Conservation (phyloP, 129 eudicot genomes). For the Chrysanthemum lavandulifolium region DNA sequence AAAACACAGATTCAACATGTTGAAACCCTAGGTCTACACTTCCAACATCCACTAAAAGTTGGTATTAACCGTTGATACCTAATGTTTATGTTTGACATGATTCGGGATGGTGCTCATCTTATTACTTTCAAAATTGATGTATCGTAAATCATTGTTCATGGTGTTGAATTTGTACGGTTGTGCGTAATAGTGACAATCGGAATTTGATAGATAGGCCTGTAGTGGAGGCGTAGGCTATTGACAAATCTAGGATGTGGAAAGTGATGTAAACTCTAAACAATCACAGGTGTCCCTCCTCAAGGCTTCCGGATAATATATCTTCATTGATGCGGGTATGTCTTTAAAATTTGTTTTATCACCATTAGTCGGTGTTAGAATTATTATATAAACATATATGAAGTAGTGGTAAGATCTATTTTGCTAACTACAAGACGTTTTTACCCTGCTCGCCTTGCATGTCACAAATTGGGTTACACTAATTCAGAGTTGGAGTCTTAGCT, state of each 20-base stretch:
- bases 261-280: slow-evolving; percentile 6
- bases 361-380: not conserved
- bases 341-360: not conserved
- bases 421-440: not conserved
- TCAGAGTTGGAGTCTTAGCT: not conserved
- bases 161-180: slow-evolving; percentile 8
- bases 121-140: too few relatives aligned
- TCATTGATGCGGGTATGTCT: not conserved
- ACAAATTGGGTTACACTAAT: not conserved
- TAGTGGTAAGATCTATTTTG: not conserved
- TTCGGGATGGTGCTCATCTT: too few relatives aligned
- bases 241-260: slow-evolving; percentile 65
- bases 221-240: slow-evolving; percentile 52
- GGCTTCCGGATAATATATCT: not conserved
- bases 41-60: not conserved
- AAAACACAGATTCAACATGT: too few relatives aligned
- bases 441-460: not conserved
- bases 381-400: not conserved
- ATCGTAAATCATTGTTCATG: not conserved
- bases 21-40: too few relatives aligned
- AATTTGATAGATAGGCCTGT: slow-evolving; percentile 60
- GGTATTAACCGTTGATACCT: not conserved
- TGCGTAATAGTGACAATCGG: slow-evolving; percentile 58
- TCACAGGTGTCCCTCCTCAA: not conserved
- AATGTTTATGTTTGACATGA: too few relatives aligned